Evolutionary conservation across 257 asterid genomes (phyloP).

Genomic region (Primulina huaijiensis): DNA sequence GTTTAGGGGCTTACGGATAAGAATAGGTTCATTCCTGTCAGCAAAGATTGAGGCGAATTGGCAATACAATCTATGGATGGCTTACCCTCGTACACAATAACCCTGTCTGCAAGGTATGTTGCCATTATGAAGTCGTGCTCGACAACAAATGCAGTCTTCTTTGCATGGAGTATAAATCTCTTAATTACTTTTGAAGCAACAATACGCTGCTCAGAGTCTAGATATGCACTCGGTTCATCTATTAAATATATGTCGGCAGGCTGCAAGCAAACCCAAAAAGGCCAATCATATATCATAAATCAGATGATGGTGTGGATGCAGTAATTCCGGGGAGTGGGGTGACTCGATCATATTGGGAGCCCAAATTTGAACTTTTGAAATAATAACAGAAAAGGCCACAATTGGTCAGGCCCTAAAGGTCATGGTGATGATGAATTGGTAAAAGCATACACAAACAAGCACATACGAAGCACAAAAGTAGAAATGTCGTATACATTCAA

Average conservation of each 20-base stretch:
- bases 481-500: no score
- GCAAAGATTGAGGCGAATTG: slow-evolving; percentile 86
- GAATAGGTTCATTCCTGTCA: slow-evolving; percentile 97
- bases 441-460: neutral
- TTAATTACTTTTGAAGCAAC: slow-evolving; percentile 98
- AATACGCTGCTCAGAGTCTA: slow-evolving; percentile 98
- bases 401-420: neutral
- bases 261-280: slow-evolving; percentile 44
- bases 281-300: slow-evolving; percentile 2
- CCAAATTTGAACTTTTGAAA: no score
- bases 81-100: slow-evolving; percentile 82
- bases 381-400: neutral
- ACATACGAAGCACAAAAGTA: neutral
- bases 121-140: slow-evolving; percentile 99
- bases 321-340: neutral
- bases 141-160: slow-evolving; percentile 91
- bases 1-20: slow-evolving; percentile 64
- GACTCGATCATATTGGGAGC: neutral
- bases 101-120: slow-evolving; percentile 96
- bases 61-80: slow-evolving; percentile 90
- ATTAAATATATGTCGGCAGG: slow-evolving; percentile 96
- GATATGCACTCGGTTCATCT: slow-evolving; percentile 98
- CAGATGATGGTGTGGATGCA: neutral
- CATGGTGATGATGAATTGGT: neutral
- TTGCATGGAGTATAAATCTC: slow-evolving; percentile 94